Percentiles rank a stretch among this genome's conserved stretches.
These are phyloP conservation scores for Plasmodium vivax DNA, from an alignment of 169 alveolate species.

Conservation along the genomic window DNA sequence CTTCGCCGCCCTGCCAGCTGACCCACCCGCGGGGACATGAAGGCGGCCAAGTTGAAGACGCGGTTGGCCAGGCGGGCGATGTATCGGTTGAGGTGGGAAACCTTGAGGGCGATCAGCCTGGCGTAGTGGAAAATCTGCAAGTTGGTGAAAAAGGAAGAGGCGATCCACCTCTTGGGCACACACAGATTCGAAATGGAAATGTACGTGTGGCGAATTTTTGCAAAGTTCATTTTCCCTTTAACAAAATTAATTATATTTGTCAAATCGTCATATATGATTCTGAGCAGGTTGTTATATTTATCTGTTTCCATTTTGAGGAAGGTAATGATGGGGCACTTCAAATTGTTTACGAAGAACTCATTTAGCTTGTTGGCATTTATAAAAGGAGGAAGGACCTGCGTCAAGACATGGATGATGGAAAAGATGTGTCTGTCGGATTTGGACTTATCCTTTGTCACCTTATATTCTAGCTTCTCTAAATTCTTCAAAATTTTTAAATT, in stretches of 20 bases:
- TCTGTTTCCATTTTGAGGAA: constrained; percentile 68
- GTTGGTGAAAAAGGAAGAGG: constrained; percentile 30
- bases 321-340: constrained; percentile 57
- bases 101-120: constrained; percentile 17
- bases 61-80: background rate
- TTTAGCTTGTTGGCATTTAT: constrained; percentile 43
- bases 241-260: constrained; percentile 49
- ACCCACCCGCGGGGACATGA: constrained; percentile 59
- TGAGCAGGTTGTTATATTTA: constrained; percentile 49
- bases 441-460: constrained; percentile 16
- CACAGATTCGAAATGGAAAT: constrained; percentile 37
- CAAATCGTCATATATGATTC: constrained; percentile 52
- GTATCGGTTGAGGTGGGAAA: constrained; percentile 37
- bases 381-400: constrained; percentile 37
- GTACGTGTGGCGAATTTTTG: constrained; percentile 21
- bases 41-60: constrained; percentile 48
- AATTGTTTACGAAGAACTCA: constrained; percentile 25
- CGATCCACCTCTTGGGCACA: constrained; percentile 63
- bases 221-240: constrained; percentile 39
- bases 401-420: constrained; percentile 19
- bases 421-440: constrained; percentile 7
- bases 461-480: constrained; percentile 29
- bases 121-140: constrained; percentile 57
- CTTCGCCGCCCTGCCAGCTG: no score
- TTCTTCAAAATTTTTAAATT: constrained; percentile 65